Evolutionary conservation across 345 rosid species (phyloP).

Genomic region (Dimocarpus longan): DNA sequence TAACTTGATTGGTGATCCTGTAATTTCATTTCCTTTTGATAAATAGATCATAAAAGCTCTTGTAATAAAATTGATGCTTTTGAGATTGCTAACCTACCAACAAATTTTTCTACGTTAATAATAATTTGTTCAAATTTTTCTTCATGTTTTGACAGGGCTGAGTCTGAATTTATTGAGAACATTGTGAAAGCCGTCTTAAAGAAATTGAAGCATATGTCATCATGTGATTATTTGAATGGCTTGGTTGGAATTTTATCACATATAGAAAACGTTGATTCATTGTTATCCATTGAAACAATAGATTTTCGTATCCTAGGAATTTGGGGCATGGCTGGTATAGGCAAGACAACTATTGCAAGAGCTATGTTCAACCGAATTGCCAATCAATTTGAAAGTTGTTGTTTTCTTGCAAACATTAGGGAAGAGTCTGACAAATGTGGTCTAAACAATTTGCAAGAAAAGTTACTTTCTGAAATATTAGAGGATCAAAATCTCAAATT

Average conservation of each 20-base stretch:
- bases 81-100: no score
- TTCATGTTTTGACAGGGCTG: slow-evolving; percentile 8
- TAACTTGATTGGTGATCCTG: no score
- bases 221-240: neutral
- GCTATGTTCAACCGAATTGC: slow-evolving; percentile 27
- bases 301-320: slow-evolving; percentile 24
- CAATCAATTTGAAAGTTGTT: slow-evolving; percentile 24
- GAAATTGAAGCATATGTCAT: neutral
- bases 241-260: slow-evolving; percentile 19
- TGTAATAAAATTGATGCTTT: no score
- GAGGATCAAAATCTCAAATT: neutral
- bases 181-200: neutral
- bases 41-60: no score
- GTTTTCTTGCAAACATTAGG: slow-evolving; percentile 39
- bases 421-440: slow-evolving; percentile 11
- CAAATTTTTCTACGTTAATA: no score
- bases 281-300: neutral
- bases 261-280: neutral
- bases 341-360: slow-evolving; percentile 41
- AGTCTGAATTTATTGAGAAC: slow-evolving; percentile 10
- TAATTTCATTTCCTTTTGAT: no score
- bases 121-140: neutral
- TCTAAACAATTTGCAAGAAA: neutral
- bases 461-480: slow-evolving; percentile 8
- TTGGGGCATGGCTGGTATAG: slow-evolving; percentile 34